Evolutionary conservation across 208 protist genomes (phyloP), one percentile per base, ranked within the genome.

Genomic region (Trypanosoma lewisi): DNA sequence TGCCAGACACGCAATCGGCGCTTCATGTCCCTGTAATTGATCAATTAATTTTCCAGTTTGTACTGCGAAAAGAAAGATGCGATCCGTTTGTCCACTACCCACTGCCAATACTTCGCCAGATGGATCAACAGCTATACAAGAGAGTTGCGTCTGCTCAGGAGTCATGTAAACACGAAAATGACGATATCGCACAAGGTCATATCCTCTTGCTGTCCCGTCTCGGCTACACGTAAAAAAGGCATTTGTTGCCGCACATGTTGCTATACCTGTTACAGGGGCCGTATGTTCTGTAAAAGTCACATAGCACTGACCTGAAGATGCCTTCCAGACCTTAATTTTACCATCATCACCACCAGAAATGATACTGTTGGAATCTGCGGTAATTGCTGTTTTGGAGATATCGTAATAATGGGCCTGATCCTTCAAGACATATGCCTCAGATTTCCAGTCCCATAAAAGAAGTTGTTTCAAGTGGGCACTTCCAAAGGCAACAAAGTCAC

Each of bases 301-400:
- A 53, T 94, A 91, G 77, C 92, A 98, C 75, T 96, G 88, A 16
- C 94, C 94, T 1, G 84, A 89, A 47, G 76, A 62, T 9, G 78
- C 78, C 58, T 93, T 96, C 94, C 94, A 98, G 31, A 97, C 86
- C 75, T 98, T 98, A 33, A 98, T 84, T 70, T 96, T 97, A 42
- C 92, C 92, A 62, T 98, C 94, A 34, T 97, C 88, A 47, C 89
- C 91, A 41, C 92, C 91, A 28, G 91, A 96, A 65, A 95, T 81
- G 70, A 98, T 91, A 67, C 80, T 75, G 34, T 69, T 78, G 59
- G 89, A 85, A 76, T 97, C 92, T 19, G 83, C 84, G 27, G 89
- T 95, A 74, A 96, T 94, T 44, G 89, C 94, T 39, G 90, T 83
- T 54, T 82, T 78, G 57, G 71, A 73, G 55, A 97, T 94, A 71